phyloP scores from a whole-genome alignment of 176 grass and related monocot genomes.

The Calamus simplicifolius region DNA sequence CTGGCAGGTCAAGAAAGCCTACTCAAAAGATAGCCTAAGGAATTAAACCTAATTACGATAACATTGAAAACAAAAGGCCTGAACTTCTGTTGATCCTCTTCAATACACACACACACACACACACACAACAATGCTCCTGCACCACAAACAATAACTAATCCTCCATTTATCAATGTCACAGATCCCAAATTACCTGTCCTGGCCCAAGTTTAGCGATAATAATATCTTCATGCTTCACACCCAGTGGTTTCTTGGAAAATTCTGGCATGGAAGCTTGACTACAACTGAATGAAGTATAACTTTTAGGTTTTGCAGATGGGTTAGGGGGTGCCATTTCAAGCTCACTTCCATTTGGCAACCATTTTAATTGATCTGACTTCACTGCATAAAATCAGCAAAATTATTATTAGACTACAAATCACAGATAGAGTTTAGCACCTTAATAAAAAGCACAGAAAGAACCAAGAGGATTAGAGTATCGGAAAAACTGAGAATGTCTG shows the following conservation, averaged over 20 bases:
- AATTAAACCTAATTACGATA: no score
- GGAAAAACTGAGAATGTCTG: no score
- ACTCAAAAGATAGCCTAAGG: no score
- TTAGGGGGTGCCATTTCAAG: constrained; percentile 35
- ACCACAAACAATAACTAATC: background rate
- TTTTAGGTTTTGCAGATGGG: constrained; percentile 53
- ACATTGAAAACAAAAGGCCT: no score
- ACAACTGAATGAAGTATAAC: constrained; percentile 60
- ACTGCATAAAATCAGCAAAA: constrained; percentile 40
- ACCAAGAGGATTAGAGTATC: no score
- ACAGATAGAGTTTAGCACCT: background rate
- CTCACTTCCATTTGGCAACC: constrained; percentile 88
- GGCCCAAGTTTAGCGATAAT: constrained; percentile 83
- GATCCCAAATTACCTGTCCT: constrained; percentile 46
- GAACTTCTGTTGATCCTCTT: no score
- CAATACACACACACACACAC: no score
- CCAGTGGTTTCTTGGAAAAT: constrained; percentile 36
- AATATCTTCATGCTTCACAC: constrained; percentile 63
- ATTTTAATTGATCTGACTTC: constrained; percentile 71
- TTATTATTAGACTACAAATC: constrained; percentile 17
- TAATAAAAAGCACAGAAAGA: background rate
- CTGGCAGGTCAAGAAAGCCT: no score
- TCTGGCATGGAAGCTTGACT: constrained; percentile 40
- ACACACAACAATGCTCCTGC: background rate
- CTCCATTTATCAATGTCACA: no score